Conservation (phyloP, 2,329 filamentous ascomycete genomes). For the Pseudogymnoascus sp. region DNA sequence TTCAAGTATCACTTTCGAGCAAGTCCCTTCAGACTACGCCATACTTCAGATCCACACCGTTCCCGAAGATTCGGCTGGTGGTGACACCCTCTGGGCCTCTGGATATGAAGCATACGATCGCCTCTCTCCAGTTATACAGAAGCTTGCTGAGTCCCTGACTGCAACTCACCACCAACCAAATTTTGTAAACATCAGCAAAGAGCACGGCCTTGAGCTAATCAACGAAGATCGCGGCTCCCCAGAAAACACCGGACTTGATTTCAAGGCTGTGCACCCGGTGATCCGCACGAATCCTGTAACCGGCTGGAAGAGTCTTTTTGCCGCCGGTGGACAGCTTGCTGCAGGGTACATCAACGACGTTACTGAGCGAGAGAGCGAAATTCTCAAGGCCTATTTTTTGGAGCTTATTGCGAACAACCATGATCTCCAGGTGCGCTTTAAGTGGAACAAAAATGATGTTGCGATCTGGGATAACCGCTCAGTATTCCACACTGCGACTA, state of each 20-base stretch:
- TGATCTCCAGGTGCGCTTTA: conserved; percentile 48
- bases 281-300: conserved; percentile 45
- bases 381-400: conserved; percentile 21
- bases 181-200: conserved; percentile 16
- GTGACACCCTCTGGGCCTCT: conserved; percentile 38
- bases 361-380: conserved; percentile 45
- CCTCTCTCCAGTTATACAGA: conserved; percentile 12
- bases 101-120: conserved; percentile 16
- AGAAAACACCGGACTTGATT: conserved; percentile 45
- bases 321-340: conserved; percentile 41
- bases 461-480: conserved; percentile 60
- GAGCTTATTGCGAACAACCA: conserved; percentile 43
- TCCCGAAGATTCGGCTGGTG: conserved; percentile 33
- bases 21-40: conserved; percentile 38
- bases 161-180: conserved; percentile 17
- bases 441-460: conserved; percentile 44
- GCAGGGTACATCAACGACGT: conserved; percentile 44
- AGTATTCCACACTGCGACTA: conserved; percentile 45
- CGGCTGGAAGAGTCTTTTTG: conserved; percentile 28
- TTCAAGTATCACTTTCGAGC: conserved; percentile 37
- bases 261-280: conserved; percentile 48
- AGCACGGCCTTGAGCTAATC: conserved; percentile 31
- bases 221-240: conserved; percentile 43
- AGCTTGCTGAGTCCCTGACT: conserved; percentile 15
- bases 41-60: conserved; percentile 36